Percentiles rank a stretch among this genome's conserved stretches.
These are phyloP conservation scores for Pseudocercospora macadamiae DNA, from an alignment of 2,329 filamentous ascomycete species.

Conservation along the genomic window DNA sequence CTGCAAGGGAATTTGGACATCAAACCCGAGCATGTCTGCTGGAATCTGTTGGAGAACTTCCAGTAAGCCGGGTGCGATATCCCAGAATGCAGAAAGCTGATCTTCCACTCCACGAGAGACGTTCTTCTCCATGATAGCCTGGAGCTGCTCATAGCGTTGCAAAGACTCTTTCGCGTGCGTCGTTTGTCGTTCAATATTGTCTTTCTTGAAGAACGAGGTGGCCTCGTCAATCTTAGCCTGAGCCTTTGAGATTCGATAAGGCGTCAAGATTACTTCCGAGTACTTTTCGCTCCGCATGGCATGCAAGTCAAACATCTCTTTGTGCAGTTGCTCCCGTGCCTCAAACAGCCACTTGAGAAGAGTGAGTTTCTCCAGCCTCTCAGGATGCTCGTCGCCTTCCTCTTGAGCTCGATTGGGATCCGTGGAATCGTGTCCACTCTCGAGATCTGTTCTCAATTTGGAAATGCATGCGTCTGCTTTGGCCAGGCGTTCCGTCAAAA, in stretches of 20 bases:
- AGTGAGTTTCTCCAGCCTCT: constrained; percentile 90
- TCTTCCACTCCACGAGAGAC: constrained; percentile 86
- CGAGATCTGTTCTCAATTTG: constrained; percentile 71
- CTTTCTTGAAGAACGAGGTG: constrained; percentile 78
- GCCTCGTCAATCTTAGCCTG: constrained; percentile 79
- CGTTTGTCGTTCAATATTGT: constrained; percentile 69
- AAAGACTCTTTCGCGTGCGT: constrained; percentile 73
- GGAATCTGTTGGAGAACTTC: constrained; percentile 81
- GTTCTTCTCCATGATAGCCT: constrained; percentile 78
- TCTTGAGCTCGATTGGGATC: constrained; percentile 86
- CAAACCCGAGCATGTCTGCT: constrained; percentile 57
- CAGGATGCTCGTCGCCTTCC: constrained; percentile 92
- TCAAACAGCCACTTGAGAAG: constrained; percentile 97
- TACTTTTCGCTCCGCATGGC: constrained; percentile 82
- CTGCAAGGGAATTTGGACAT: constrained; percentile 73
- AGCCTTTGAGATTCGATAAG: constrained; percentile 74
- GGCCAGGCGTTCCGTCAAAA: constrained; percentile 74
- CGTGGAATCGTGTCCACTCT: constrained; percentile 68
- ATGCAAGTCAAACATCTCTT: constrained; percentile 81
- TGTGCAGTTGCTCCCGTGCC: constrained; percentile 82
- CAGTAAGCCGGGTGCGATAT: constrained; percentile 84
- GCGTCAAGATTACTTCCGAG: constrained; percentile 77
- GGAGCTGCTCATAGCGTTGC: constrained; percentile 74
- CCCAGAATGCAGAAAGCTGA: constrained; percentile 95
- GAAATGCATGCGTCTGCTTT: constrained; percentile 78